Evolutionary conservation across 75 land plant species (phyloP), one percentile per base, ranked within the genome.

Genomic region (Pinus taeda): DNA sequence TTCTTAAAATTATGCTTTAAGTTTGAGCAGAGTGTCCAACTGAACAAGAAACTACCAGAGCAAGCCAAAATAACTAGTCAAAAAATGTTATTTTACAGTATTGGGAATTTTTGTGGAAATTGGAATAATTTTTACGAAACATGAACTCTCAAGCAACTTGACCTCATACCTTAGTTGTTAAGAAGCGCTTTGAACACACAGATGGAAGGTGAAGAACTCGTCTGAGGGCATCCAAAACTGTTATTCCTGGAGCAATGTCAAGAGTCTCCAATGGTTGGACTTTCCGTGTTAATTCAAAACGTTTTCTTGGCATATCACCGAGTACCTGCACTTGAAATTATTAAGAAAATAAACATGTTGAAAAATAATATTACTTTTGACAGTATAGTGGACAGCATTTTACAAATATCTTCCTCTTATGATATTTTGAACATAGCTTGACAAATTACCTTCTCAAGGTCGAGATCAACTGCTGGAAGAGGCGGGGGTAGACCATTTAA

Each of bases 281-380:
- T 12, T 80, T 71, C 59, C 92, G 82, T 11, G 73, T 78, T 66
- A 94, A 94, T 73, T 86, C 91, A 83, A 90, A 96, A 70, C 74
- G 74, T 74, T 96, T 96, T 70, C 91, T 85, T 75, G 98, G 98
- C 98, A 96, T 96, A 71, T 90, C 94, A 12, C 98, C 98, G 18
- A 96, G 88, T 8, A 96, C 98, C 71, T 67, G 71, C 39, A 70
- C 63, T 67, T 49, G 20, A 76, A 57, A 11, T 64, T n/a, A 29
- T 33, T 21, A 33, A 33, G 6, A 33, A 21, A 18, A 62, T 24
- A 7, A 62, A 6, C 64, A n/a, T 6, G 7, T n/a, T 62, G 21
- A n/a, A 62, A 11, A 69, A 39, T 69, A n/a, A 9, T 8, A 70
- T 30, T 65, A 76, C 36, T 76, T 20, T 3, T 17, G 37, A 74